Base-by-base conservation (phyloP, 805 yeast species). In the Limtongia smithiae region DNA sequence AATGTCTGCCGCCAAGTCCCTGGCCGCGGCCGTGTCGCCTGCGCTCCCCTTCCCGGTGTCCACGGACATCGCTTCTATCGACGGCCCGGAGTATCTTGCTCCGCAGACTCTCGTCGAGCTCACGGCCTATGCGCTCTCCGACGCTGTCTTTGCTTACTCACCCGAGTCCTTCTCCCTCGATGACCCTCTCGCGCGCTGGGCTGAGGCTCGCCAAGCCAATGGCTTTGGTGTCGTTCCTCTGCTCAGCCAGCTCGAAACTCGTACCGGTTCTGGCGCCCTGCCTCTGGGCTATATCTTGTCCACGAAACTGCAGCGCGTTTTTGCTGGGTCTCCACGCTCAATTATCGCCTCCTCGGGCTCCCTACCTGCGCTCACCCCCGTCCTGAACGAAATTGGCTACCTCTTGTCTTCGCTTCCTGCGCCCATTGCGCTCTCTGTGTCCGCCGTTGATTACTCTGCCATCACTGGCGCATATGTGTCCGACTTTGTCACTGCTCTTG, bases 231-330 rank as follows among this genome's bases (percentile, higher is more conserved):
- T 65, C n/a, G 78, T 81, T 46, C 93, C 94, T 24, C 72, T 72
- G 46, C 67, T 83, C 58, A 72, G 79, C 62, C 70, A 61, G 44
- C 60, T 67, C 45, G 88, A 89, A 62, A 78, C 86, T 48, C 80
- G 95, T 65, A 72, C 83, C 2, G 97, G 96, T 60, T 93, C 96
- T 28, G 86, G 91, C 39, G 76, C 80, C 54, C 78, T 85, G 24
- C 75, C 91, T 39, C 71, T 85, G 43, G 97, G 96, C 33, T 90
- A 82, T 68, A 66, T 79, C 46, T 50, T 62, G 24, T 53, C 58
- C 46, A 36, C 57, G 36, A 25, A 25, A 9, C 28, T n/a, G n/a
- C n/a, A n/a, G n/a, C n/a, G n/a, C n/a, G n/a, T n/a, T n/a, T n/a
- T n/a, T n/a, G n/a, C n/a, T n/a, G n/a, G n/a, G n/a, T n/a, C 72